phyloP scores from a whole-genome alignment of 441 rosid genomes.

The Syzygium malaccense region DNA sequence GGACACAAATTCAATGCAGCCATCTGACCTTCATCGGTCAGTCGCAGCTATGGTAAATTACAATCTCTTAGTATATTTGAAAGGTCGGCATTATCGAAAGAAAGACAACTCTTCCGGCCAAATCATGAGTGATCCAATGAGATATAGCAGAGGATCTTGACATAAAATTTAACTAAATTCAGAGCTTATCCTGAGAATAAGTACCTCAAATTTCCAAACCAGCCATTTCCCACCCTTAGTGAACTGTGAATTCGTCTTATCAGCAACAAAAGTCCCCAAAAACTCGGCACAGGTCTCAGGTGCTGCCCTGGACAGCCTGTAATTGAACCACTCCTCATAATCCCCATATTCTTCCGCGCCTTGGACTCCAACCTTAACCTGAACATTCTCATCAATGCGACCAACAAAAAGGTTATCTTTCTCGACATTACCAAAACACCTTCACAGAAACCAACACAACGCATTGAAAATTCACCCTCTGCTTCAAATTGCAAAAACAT shows the following conservation, averaged over 20 bases:
- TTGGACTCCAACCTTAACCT: conserved; percentile 78
- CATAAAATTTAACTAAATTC: not conserved
- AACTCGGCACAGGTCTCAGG: conserved; percentile 96
- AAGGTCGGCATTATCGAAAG: not conserved
- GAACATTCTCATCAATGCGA: conserved; percentile 12
- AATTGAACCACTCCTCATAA: conserved; percentile 96
- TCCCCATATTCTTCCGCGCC: conserved; percentile 89
- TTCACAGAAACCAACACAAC: not conserved
- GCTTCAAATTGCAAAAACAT: not conserved
- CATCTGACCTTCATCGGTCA: not conserved
- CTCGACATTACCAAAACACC: not conserved
- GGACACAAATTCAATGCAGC: not conserved
- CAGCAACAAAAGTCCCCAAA: conserved; percentile 86
- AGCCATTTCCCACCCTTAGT: conserved; percentile 95
- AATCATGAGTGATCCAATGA: not conserved
- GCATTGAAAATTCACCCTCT: not conserved
- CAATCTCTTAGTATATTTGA: not conserved
- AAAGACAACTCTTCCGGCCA: not conserved
- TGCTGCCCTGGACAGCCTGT: conserved; percentile 91
- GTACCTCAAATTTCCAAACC: conserved; percentile 97
- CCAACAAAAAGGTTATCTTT: not conserved
- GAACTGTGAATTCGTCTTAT: conserved; percentile 52
- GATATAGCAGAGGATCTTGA: not conserved
- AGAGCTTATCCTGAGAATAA: not conserved
- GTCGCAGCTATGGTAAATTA: not conserved